Evolutionary conservation across 768 basidiomycete species (phyloP), one percentile per base, ranked within the genome.

Genomic region (Russula sp.): DNA sequence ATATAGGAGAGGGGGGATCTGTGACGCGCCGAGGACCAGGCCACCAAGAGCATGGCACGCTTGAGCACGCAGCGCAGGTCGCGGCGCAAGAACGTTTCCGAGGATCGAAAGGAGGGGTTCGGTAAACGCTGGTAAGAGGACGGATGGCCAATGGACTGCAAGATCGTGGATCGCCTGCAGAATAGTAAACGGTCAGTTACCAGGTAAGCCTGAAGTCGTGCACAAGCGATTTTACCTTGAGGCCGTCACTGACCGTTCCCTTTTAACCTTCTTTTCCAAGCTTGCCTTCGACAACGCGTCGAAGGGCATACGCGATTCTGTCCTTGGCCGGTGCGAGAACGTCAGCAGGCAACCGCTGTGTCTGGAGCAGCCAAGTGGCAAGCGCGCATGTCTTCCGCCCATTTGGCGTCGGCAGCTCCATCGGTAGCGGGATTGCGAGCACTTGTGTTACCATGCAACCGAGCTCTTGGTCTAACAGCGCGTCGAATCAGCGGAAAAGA

Each of bases 191-290:
- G 57, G 57, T 62, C 60, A 53, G 65, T 58, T 18, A 14, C 20
- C 20, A 20, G 5, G 55, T 45, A 49, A 48, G n/a, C 44, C 27
- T 10, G 7, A 37, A 47, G 48, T 54, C 59, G 56, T 10, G 59
- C n/a, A 31, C 13, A 56, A 11, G 50, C 3, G 13, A 47, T 44
- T n/a, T 49, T 70, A 87, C 91, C 81, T 86, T 89, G 51, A 91
- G 78, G 22, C 88, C 89, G 72, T 94, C 91, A 39, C 81, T 87
- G 1, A 79, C 81, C 4, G 91, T 84, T 0, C 91, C 91, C 69
- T 91, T 92, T 77, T 93, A 93, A 10, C 91, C 91, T 72, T 94
- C 91, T 71, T 89, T 90, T 6, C 91, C 91, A 14, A 93, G 81
- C 65, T 92, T 87, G 7, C 91, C 91, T 59, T 89, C 87, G 62